phyloP scores from a whole-genome alignment of 768 basidiomycete genomes.

The Russula abietina region DNA sequence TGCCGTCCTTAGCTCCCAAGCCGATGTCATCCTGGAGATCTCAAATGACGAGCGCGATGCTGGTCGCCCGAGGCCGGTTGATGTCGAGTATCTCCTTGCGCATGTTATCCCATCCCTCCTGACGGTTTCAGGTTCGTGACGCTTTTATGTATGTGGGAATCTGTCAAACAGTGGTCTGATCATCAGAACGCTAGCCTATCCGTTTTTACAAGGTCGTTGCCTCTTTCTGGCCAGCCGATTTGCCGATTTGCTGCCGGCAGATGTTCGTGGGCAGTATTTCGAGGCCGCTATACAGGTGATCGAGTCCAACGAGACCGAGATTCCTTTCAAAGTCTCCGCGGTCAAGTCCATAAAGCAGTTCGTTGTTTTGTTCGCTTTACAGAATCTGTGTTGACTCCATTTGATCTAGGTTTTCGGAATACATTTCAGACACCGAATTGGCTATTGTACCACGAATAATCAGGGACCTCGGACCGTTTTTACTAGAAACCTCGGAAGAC shows the following conservation, averaged over 20 bases:
- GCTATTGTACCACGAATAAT: constrained; percentile 71
- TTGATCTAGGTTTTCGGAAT: constrained; percentile 59
- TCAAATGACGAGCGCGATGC: constrained; percentile 70
- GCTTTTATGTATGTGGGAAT: neutral
- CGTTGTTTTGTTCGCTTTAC: constrained; percentile 26
- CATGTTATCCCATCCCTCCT: constrained; percentile 77
- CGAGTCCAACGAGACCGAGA: constrained; percentile 58
- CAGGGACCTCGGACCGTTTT: constrained; percentile 76
- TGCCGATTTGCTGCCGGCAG: constrained; percentile 61
- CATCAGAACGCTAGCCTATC: constrained; percentile 49
- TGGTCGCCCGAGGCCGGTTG: constrained; percentile 59
- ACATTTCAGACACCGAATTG: constrained; percentile 52
- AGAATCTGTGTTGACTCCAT: constrained; percentile 11
- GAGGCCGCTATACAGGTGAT: constrained; percentile 83
- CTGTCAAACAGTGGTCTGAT: neutral
- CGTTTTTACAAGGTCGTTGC: constrained; percentile 91
- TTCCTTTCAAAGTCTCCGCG: constrained; percentile 92
- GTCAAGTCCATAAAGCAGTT: constrained; percentile 93
- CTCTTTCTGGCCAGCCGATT: constrained; percentile 95
- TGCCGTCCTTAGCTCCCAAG: constrained; percentile 73
- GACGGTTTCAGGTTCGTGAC: constrained; percentile 55
- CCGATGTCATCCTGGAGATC: constrained; percentile 68
- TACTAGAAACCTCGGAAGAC: constrained; percentile 76
- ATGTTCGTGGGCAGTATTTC: constrained; percentile 79
- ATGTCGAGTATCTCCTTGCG: constrained; percentile 69